phyloP scores from a whole-genome alignment of 352 stramenopile species.

The Globisporangium ultimum region DNA sequence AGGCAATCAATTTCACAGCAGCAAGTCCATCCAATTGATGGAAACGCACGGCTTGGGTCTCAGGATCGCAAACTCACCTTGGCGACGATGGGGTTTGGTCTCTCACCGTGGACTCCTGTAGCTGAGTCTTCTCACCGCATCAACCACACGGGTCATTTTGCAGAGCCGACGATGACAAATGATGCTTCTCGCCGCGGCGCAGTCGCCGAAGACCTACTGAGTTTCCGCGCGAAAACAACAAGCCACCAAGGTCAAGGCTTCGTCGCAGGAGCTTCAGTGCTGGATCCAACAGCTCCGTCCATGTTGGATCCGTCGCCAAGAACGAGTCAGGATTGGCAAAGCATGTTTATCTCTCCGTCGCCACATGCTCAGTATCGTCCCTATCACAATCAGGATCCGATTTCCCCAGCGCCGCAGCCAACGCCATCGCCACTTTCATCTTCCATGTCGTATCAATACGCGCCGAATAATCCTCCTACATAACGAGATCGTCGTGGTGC shows the following conservation, averaged over 20 bases:
- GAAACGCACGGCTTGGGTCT: not conserved
- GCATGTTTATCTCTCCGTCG: not conserved
- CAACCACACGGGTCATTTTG: not conserved
- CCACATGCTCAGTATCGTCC: not conserved
- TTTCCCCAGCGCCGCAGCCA: not conserved
- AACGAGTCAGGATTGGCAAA: not conserved
- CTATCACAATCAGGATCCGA: not conserved
- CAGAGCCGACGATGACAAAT: not conserved
- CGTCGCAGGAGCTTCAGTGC: not conserved
- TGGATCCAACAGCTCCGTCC: not conserved
- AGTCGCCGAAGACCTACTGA: constrained; percentile 3
- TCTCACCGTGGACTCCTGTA: not conserved
- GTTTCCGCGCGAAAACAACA: not conserved
- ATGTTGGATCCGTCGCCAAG: not conserved
- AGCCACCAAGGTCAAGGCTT: not conserved
- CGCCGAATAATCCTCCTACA: not conserved
- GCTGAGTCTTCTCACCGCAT: too few species aligned
- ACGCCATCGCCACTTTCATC: not conserved
- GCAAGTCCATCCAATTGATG: not conserved
- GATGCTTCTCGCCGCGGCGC: not conserved
- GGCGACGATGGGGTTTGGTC: not conserved
- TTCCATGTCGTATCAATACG: not conserved
- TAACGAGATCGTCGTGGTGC: not conserved
- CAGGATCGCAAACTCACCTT: not conserved
- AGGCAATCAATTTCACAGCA: not conserved